Base-by-base conservation (phyloP, 2,329 filamentous ascomycete species). In the Hypoxylon sp. region DNA sequence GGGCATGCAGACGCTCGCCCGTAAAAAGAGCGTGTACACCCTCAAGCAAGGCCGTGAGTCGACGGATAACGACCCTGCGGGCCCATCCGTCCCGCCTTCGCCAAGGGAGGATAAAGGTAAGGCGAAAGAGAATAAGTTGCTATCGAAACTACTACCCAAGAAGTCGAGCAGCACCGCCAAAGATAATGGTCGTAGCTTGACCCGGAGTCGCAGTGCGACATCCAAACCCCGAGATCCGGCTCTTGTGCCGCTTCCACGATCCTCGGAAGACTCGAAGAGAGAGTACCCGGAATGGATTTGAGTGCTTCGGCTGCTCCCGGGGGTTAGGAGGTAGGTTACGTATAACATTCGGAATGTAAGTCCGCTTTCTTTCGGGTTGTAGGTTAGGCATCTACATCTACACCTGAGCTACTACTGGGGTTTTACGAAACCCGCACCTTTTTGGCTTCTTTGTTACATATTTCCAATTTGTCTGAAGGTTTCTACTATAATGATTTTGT, bases 11-110 rank as follows among this genome's bases (percentile, higher is more conserved):
- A 64, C 61, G 31, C 68, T 76, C 6, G 51, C 27, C 0, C 42
- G 71, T 14, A 63, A 44, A 0, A 68, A 53, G 53, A 73, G 70
- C 44, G 66, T 76, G 8, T 76, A 75, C 35, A 74, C 73, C 1
- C 50, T 40, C 6, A 37, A 22, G 31, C 50, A 17, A 7, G n/a
- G n/a, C 20, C 50, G 50, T 11, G 50, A 25, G 10, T 44, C 53
- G 22, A 27, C 25, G 25, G 25, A 27, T 27, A 27, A 5, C 25
- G 25, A 27, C 5, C 25, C 25, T 27, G 25, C 25, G 25, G 25
- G 25, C 25, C 25, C 25, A 5, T 27, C 25, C 5, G 25, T 27
- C 25, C 25, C 25, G 25, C 25, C 25, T 27, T 27, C 25, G 25
- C 25, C 25, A 27, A 27, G 25, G 5, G 14, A 20, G 14, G 27